Conservation (phyloP, 805 yeast species). For the Kodamaea restingae region DNA sequence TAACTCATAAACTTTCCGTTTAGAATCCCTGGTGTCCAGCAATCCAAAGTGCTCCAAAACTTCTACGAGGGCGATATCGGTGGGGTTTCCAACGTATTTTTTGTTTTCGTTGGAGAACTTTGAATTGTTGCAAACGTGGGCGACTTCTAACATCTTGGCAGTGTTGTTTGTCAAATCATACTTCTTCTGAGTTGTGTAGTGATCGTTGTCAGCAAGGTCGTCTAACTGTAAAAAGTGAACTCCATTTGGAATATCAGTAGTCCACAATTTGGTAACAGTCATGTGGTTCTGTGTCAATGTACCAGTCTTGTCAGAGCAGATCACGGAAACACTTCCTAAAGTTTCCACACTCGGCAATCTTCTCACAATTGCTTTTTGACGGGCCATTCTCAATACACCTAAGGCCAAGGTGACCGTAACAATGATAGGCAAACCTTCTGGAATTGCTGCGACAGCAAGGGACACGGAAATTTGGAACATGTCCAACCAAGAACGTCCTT, state of each 20-base stretch:
- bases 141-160: constrained; percentile 53
- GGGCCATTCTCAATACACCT: constrained; percentile 96
- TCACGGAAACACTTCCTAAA: constrained; percentile 78
- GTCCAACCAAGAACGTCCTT: constrained; percentile 93
- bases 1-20: constrained; percentile 61
- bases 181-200: constrained; percentile 29
- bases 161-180: constrained; percentile 49
- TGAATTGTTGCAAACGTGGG: constrained; percentile 74
- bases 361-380: constrained; percentile 87
- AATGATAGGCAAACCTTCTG: constrained; percentile 97
- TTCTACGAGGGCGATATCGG: constrained; percentile 88
- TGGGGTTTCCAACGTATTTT: constrained; percentile 84
- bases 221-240: constrained; percentile 42
- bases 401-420: constrained; percentile 96
- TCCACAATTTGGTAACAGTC: constrained; percentile 84
- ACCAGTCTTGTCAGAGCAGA: constrained; percentile 41
- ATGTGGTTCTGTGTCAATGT: constrained; percentile 87
- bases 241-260: constrained; percentile 49
- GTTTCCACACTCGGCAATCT: constrained; percentile 95
- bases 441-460: constrained; percentile 97
- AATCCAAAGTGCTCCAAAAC: constrained; percentile 65
- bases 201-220: constrained; percentile 37
- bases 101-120: constrained; percentile 64
- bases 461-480: constrained; percentile 98
- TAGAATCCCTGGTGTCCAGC: constrained; percentile 62